phyloP scores from a whole-genome alignment of 2,329 filamentous ascomycete species.

The Stemphylium vesicarium region DNA sequence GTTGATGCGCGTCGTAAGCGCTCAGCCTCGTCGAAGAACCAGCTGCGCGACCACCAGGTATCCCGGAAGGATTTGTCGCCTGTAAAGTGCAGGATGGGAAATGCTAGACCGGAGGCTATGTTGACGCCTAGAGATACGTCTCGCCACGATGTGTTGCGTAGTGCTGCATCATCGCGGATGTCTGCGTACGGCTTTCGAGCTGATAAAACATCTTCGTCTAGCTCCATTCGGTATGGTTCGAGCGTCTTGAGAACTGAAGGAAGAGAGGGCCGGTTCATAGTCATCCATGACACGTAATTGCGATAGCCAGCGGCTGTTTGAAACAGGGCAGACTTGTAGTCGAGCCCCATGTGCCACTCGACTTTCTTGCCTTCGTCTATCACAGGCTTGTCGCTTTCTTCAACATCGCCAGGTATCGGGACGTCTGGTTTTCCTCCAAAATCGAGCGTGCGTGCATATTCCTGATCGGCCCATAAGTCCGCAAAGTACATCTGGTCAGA shows the following conservation, averaged over 20 bases:
- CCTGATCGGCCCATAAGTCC: conserved; percentile 4
- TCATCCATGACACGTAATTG: conserved; percentile 1
- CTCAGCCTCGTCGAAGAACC: conserved; percentile 1
- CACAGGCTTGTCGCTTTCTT: not conserved
- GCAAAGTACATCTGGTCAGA: conserved; percentile 7
- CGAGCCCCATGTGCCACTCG: conserved; percentile 3
- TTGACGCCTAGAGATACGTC: conserved; percentile 3
- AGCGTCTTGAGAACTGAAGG: not conserved
- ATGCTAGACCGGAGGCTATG: not conserved
- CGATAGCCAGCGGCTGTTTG: conserved; percentile 2
- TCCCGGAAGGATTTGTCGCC: conserved; percentile 2
- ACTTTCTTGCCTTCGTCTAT: not conserved
- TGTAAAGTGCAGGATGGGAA: conserved; percentile 3
- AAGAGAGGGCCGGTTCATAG: not conserved
- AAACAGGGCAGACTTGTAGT: conserved; percentile 1
- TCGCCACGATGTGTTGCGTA: not conserved
- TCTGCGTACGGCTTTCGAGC: conserved; percentile 1
- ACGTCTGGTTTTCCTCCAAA: not conserved
- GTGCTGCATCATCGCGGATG: not conserved
- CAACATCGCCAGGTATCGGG: not conserved
- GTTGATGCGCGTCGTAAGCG: not conserved
- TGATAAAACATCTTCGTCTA: not conserved
- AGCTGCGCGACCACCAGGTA: conserved; percentile 1
- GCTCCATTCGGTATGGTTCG: conserved; percentile 1
- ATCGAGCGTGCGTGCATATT: not conserved